Evolutionary conservation across 257 asterid genomes (phyloP), one percentile per base, ranked within the genome.

Genomic region (Forsythia viridissima): DNA sequence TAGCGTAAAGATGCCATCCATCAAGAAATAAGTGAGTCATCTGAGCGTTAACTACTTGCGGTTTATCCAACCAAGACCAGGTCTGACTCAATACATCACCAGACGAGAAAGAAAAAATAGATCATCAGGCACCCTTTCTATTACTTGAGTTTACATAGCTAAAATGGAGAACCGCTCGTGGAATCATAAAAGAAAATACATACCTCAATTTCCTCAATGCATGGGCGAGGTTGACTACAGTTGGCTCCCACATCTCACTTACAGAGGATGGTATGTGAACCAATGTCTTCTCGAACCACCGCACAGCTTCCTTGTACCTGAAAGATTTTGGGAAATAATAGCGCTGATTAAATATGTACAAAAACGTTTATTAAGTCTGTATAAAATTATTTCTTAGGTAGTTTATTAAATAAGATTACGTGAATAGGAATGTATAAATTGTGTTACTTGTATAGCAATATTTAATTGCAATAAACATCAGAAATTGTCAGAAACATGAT

Each of bases 171-270:
- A 55, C 73, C 37, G 30, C 72, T 55, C 15, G 40, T 57, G 24
- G 15, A 65, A 81, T 36, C 12, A 72, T 3, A 34, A 46, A 37
- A 66, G 55, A 61, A 7, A 73, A 55, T 24, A 69, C 97, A 0
- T 86, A 96, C 99, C 85, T 91, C 38, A 92, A 81, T 87, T 96
- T 96, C 81, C 99, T 88, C 86, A 96, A 84, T 30, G 98, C 93
- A 83, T 96, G 97, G 88, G 98, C 99, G 76, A 96, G 94, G 85
- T 93, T 96, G 82, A 92, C 94, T 38, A 96, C 77, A n/a, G 99
- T 96, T 76, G 98, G 96, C 84, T 96, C 99, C 99, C 99, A 96
- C 91, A 88, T 89, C 90, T 92, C 98, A 82, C 89, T 92, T 79
- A 89, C 78, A 73, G 96, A 90, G 84, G 99, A 93, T 46, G 98